Conservation (phyloP, 345 rosid genomes). For the Gossypium rotundifolium region DNA sequence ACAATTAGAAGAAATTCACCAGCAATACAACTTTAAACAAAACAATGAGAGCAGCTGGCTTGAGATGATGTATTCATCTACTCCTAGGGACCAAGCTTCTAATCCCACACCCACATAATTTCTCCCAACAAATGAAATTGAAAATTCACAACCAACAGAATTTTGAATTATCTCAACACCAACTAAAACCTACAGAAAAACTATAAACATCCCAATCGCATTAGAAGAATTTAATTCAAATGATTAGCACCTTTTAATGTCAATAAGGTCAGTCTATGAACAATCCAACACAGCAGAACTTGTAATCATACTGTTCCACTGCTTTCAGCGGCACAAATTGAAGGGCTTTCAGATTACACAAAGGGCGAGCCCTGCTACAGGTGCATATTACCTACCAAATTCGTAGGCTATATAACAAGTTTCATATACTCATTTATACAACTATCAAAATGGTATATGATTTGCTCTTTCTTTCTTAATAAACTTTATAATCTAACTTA, state of each 20-base stretch:
- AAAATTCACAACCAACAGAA: slow-evolving; percentile 15
- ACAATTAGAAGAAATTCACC: not conserved
- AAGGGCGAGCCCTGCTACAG: slow-evolving; percentile 48
- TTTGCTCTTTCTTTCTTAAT: no score
- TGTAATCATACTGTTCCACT: slow-evolving; percentile 48
- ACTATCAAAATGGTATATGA: no score
- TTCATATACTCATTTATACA: no score
- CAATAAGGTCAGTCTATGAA: slow-evolving; percentile 52
- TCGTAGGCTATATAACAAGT: no score
- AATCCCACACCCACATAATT: slow-evolving; percentile 16
- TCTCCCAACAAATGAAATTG: slow-evolving; percentile 20
- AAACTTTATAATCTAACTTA: no score
- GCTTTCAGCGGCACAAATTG: slow-evolving; percentile 69
- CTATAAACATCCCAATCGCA: slow-evolving; percentile 25
- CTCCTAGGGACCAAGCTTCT: slow-evolving; percentile 21
- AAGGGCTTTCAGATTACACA: slow-evolving; percentile 59
- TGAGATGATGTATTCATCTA: slow-evolving; percentile 17
- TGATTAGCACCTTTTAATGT: slow-evolving; percentile 23
- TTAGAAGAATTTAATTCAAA: slow-evolving; percentile 27
- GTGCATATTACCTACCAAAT: no score
- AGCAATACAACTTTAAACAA: not conserved
- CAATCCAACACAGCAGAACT: slow-evolving; percentile 29
- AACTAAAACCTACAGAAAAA: slow-evolving; percentile 18
- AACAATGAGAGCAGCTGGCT: slow-evolving; percentile 6
- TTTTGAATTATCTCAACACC: slow-evolving; percentile 15